phyloP scores from a whole-genome alignment of 2,329 filamentous ascomycete species.

The Penicillium verrucosum region DNA sequence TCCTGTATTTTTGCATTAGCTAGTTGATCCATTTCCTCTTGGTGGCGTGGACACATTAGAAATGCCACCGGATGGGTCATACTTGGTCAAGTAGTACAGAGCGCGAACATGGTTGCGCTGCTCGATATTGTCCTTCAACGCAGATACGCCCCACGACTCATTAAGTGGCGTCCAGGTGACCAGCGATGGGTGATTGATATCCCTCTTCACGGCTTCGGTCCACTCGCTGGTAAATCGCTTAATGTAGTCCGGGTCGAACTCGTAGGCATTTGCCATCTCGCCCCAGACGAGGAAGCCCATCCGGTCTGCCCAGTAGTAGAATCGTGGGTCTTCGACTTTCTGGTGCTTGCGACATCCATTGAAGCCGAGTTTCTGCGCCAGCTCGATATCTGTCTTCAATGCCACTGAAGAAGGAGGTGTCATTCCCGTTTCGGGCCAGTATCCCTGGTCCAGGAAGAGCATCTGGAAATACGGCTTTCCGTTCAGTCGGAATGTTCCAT shows the following conservation, averaged over 20 bases:
- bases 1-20: conserved; percentile 28
- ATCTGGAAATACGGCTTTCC: conserved; percentile 65
- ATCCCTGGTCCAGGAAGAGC: conserved; percentile 68
- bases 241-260: conserved; percentile 58
- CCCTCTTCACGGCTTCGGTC: conserved; percentile 59
- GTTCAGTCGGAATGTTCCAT: conserved; percentile 62
- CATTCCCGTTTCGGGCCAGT: conserved; percentile 67
- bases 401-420: conserved; percentile 64
- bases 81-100: conserved; percentile 64
- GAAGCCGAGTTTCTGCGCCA: conserved; percentile 63
- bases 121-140: conserved; percentile 53
- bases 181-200: conserved; percentile 64
- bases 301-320: conserved; percentile 65
- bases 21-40: neutral
- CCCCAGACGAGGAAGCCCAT: conserved; percentile 66
- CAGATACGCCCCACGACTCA: conserved; percentile 61
- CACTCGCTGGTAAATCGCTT: conserved; percentile 63
- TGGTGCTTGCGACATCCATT: conserved; percentile 68
- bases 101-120: conserved; percentile 64
- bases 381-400: conserved; percentile 61
- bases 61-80: conserved; percentile 17
- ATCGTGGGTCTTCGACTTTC: conserved; percentile 64
- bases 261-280: conserved; percentile 67
- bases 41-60: neutral
- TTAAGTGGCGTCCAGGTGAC: conserved; percentile 68